phyloP scores from a whole-genome alignment of 23 red algal genomes.

The Cyanidiococcus yangmingshanensis region DNA sequence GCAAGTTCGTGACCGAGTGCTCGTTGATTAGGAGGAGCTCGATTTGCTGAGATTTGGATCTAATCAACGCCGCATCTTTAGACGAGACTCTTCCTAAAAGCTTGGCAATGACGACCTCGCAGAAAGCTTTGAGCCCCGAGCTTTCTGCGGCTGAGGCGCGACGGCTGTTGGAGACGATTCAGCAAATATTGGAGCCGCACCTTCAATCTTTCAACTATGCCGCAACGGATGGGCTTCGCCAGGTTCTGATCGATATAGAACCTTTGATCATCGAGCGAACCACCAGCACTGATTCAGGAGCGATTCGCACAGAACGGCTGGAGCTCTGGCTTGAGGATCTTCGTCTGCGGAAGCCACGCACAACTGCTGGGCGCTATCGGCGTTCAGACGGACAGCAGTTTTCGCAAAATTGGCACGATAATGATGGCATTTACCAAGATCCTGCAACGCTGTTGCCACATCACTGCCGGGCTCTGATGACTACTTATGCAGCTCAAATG shows the following conservation, averaged over 20 bases:
- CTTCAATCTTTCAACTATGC: conserved; percentile 69
- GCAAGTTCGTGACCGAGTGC: too few species aligned
- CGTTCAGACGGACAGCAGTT: not conserved
- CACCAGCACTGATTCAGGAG: not conserved
- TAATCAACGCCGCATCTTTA: too few species aligned
- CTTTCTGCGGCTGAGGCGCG: not conserved
- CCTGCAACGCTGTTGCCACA: conserved; percentile 34
- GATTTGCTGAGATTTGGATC: too few species aligned
- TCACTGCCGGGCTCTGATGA: not conserved
- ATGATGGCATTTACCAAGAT: not conserved
- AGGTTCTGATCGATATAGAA: conserved; percentile 40
- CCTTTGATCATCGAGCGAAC: conserved; percentile 34
- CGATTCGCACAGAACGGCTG: conserved; percentile 19
- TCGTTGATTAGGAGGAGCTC: not conserved
- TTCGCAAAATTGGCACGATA: not conserved
- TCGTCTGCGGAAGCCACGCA: conserved; percentile 31
- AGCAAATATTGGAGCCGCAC: conserved; percentile 41
- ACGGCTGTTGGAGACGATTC: conserved; percentile 28
- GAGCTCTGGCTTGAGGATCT: conserved; percentile 36
- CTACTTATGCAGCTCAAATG: not conserved
- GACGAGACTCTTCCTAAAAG: too few species aligned
- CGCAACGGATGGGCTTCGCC: conserved; percentile 32
- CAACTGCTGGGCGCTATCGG: conserved; percentile 8
- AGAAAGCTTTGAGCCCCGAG: not conserved
- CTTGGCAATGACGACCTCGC: not conserved